phyloP scores from a whole-genome alignment of 2,329 filamentous ascomycete genomes.

The Rachicladosporium sp. region DNA sequence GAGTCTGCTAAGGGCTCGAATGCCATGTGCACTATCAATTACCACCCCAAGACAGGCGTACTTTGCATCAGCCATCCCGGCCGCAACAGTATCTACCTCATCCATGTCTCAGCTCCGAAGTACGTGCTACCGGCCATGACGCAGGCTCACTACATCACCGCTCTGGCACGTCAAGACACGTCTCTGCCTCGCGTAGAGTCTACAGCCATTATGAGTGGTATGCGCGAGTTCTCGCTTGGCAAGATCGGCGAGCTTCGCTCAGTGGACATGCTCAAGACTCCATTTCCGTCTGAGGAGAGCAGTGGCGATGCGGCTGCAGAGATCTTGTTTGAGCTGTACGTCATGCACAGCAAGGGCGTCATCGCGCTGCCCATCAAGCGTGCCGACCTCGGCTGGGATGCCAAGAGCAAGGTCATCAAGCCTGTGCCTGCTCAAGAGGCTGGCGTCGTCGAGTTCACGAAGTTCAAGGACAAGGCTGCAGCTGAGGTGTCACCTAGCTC shows the following conservation, averaged over 20 bases:
- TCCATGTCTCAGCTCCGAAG: constrained; percentile 86
- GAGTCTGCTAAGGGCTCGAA: constrained; percentile 74
- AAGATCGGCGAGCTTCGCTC: constrained; percentile 80
- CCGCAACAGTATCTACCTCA: constrained; percentile 92
- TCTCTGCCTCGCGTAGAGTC: constrained; percentile 75
- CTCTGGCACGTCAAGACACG: constrained; percentile 58
- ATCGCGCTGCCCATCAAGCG: constrained; percentile 78
- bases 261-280: constrained; percentile 70
- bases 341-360: constrained; percentile 96
- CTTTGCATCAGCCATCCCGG: constrained; percentile 93
- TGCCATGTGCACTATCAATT: constrained; percentile 93
- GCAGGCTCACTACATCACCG: constrained; percentile 78
- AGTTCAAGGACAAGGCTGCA: constrained; percentile 37
- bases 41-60: constrained; percentile 84
- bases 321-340: constrained; percentile 84
- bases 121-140: constrained; percentile 72
- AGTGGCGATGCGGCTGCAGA: constrained; percentile 59
- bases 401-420: constrained; percentile 75
- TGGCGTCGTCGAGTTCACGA: constrained; percentile 62
- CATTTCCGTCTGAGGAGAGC: constrained; percentile 43
- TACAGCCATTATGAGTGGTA: constrained; percentile 92
- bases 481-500: constrained; percentile 7
- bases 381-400: constrained; percentile 80
- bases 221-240: constrained; percentile 86
- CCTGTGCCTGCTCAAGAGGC: constrained; percentile 63